Percentiles rank a stretch among this genome's conserved stretches.
Conservation (phyloP, 73 alveolate species). For the Blepharisma japonicum region DNA sequence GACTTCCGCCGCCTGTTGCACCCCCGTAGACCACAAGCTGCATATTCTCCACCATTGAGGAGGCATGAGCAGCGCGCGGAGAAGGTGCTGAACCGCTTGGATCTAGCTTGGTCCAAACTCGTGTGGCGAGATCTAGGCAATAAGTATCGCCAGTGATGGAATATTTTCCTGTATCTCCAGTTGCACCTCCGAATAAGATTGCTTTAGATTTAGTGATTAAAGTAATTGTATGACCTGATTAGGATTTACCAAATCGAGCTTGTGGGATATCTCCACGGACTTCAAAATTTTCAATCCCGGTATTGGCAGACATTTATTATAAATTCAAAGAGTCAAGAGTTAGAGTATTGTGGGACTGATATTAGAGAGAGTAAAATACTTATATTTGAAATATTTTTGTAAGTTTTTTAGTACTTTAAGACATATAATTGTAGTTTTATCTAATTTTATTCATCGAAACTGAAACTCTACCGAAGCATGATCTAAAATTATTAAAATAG, state of each 20-base stretch:
- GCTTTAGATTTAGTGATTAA: slow-evolving; percentile 78
- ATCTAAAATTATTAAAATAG: too few species aligned
- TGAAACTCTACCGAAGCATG: too few species aligned
- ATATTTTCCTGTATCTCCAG: slow-evolving; percentile 94
- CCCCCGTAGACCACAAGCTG: slow-evolving; percentile 97
- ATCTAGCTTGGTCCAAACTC: slow-evolving; percentile 74
- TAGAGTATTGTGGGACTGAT: too few species aligned
- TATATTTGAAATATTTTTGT: too few species aligned
- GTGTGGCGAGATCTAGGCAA: slow-evolving; percentile 61
- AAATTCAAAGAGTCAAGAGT: slow-evolving; percentile 29
- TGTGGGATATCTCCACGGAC: slow-evolving; percentile 53
- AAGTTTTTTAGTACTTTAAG: too few species aligned
- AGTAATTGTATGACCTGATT: slow-evolving; percentile 98
- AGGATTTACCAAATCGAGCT: slow-evolving; percentile 78
- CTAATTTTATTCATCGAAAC: too few species aligned
- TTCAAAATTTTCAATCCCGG: slow-evolving; percentile 25
- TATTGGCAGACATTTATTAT: slow-evolving; percentile 30
- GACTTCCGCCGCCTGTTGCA: slow-evolving; percentile 95
- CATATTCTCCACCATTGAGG: slow-evolving; percentile 62
- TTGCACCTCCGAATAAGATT: slow-evolving; percentile 88
- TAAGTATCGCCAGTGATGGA: slow-evolving; percentile 98
- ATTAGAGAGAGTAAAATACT: too few species aligned
- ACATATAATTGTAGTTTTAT: too few species aligned
- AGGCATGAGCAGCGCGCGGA: slow-evolving; percentile 97
- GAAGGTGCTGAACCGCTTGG: slow-evolving; percentile 90